Conservation (phyloP, 2,329 filamentous ascomycete species). For the Waltergamsia citrina region DNA sequence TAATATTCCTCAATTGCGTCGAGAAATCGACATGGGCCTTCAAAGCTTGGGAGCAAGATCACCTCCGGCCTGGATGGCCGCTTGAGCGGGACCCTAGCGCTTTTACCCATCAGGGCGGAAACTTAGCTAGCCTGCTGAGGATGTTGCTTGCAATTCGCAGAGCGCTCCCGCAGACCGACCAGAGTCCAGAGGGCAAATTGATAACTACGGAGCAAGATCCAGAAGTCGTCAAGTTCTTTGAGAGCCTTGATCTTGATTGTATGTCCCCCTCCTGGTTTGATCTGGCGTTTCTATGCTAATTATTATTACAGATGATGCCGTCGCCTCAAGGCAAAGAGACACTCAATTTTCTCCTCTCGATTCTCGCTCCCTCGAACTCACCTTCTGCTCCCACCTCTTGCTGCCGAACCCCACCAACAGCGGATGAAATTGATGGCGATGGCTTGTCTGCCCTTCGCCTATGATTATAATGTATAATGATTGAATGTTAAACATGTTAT, state of each 20-base stretch:
- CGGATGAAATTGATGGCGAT: too few relatives aligned
- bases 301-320: slow-evolving; percentile 14
- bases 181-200: slow-evolving; percentile 36
- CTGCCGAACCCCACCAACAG: slow-evolving; percentile 25
- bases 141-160: slow-evolving; percentile 54
- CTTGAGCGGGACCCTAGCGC: slow-evolving; percentile 44
- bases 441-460: neutral
- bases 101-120: slow-evolving; percentile 50
- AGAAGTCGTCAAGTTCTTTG: slow-evolving; percentile 40
- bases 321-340: slow-evolving; percentile 35
- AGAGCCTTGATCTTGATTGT: slow-evolving; percentile 48
- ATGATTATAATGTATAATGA: slow-evolving; percentile 4
- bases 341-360: slow-evolving; percentile 40
- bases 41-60: slow-evolving; percentile 57
- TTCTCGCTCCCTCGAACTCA: slow-evolving; percentile 40
- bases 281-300: neutral
- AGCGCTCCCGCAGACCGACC: slow-evolving; percentile 43
- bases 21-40: slow-evolving; percentile 63
- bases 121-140: slow-evolving; percentile 47
- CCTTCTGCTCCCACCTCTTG: slow-evolving; percentile 38
- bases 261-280: slow-evolving; percentile 18
- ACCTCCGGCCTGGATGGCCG: slow-evolving; percentile 50
- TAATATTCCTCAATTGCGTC: slow-evolving; percentile 55
- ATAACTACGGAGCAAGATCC: slow-evolving; percentile 36
- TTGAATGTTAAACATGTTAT: too few relatives aligned